Percentiles rank a stretch among this genome's conserved stretches.
Conservation (phyloP, 306 rosid genomes). For the Pterocarpus santalinus region DNA sequence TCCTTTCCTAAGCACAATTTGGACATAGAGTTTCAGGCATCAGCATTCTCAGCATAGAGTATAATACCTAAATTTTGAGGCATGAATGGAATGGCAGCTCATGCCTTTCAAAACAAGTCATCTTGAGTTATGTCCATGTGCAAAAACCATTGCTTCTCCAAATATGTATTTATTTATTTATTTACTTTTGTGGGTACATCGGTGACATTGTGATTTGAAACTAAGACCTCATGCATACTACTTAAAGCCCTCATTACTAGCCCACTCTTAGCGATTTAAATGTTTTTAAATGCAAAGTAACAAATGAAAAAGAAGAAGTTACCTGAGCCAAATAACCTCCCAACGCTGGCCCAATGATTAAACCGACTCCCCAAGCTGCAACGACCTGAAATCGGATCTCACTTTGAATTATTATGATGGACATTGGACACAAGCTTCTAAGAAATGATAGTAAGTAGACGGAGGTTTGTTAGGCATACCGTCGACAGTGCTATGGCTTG, state of each 20-base stretch:
- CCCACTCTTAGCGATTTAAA: too few relatives aligned
- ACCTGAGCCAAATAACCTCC: slow-evolving; percentile 96
- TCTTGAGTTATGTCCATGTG: not conserved
- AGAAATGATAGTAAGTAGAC: not conserved
- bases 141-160: not conserved
- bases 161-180: too few relatives aligned
- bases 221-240: too few relatives aligned
- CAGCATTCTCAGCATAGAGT: too few relatives aligned
- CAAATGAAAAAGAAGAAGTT: slow-evolving; percentile 11
- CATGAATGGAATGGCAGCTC: not conserved
- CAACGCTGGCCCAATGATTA: slow-evolving; percentile 85
- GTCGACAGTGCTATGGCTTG: slow-evolving; percentile 87
- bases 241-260: too few relatives aligned
- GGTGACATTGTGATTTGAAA: too few relatives aligned
- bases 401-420: slow-evolving; percentile 21
- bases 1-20: too few relatives aligned
- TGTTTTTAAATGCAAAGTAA: not conserved
- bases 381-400: slow-evolving; percentile 63
- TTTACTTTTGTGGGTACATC: too few relatives aligned
- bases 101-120: slow-evolving; percentile 22
- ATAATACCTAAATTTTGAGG: too few relatives aligned
- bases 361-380: slow-evolving; percentile 86
- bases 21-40: too few relatives aligned
- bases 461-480: slow-evolving; percentile 51
- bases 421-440: not conserved